Base-by-base conservation (phyloP, 345 rosid species). In the Gossypium thurberi region DNA sequence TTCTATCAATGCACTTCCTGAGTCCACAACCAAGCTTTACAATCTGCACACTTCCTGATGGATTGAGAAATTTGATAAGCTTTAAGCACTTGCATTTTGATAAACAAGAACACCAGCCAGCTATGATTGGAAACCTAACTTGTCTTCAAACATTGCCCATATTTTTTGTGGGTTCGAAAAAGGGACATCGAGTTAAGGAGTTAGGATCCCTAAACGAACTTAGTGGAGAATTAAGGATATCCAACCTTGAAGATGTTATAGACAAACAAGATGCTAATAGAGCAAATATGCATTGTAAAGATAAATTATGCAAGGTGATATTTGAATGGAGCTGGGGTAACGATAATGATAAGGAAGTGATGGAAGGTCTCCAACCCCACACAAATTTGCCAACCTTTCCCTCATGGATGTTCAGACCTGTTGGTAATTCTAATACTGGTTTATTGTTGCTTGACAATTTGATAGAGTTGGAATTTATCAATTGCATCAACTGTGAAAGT, bases 191-290 rank as follows among this genome's bases (percentile, higher is more conserved):
- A 12, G 21, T 67, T 21, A 56, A 67, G 44, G 71, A 67, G 55
- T 15, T 67, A 14, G 25, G 40, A 10, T 43, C 56, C 37, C 46
- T 67, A 21, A 46, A 10, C 1, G 26, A 46, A 44, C 28, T 10
- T 10, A 4, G 26, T 43, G 71, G n/a, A 21, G n/a, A 67, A 12
- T 17, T 26, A 2, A 25, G 23, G 43, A 10, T 61, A 5, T 25
- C 43, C 2, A 61, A 20, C 10, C 65, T 61, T 61, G 43, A 14
- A 37, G 15, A 1, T 13, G 63, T 50, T 25, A 33, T 6, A 33
- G 69, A 6, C 18, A 43, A 48, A 59, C 18, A 18, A 13, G 78
- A 76, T 33, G 75, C 76, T 1, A 46, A 28, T 74, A 48, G 25
- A 70, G 75, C 78, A 48, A 65, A 17, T 25, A 5, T 79, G 5